Conservation (phyloP, 164 flowering plant genomes). For the Protea cynaroides region DNA sequence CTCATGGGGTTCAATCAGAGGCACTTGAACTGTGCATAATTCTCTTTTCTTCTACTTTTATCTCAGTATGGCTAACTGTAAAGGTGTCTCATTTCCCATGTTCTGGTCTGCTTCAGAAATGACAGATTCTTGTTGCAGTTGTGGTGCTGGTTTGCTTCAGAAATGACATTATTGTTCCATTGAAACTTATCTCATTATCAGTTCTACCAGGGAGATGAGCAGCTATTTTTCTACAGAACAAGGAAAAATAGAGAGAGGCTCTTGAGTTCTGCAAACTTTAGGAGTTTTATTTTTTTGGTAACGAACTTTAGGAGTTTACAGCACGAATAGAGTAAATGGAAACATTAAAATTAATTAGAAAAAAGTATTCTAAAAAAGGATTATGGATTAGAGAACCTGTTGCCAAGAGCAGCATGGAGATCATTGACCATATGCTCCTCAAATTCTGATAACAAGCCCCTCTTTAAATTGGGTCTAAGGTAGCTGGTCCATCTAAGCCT, state of each 20-base stretch:
- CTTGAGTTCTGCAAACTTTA: no score
- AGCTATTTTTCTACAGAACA: slow-evolving; percentile 53
- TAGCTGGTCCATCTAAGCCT: slow-evolving; percentile 74
- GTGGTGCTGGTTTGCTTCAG: no score
- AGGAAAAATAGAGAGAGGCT: neutral
- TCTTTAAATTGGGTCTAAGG: slow-evolving; percentile 64
- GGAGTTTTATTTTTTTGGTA: no score
- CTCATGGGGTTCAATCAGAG: slow-evolving; percentile 55
- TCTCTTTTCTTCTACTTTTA: slow-evolving; percentile 14
- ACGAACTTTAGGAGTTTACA: no score
- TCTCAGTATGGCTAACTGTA: slow-evolving; percentile 13
- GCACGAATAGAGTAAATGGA: neutral
- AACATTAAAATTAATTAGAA: neutral
- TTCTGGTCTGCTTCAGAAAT: slow-evolving; percentile 11
- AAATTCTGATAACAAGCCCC: slow-evolving; percentile 56
- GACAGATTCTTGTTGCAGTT: slow-evolving; percentile 3
- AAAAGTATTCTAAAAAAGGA: neutral
- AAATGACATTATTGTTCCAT: slow-evolving; percentile 19
- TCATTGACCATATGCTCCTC: slow-evolving; percentile 70
- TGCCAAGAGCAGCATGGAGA: slow-evolving; percentile 65
- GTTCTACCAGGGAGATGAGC: slow-evolving; percentile 78
- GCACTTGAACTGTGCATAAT: slow-evolving; percentile 68
- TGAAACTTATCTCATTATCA: slow-evolving; percentile 57
- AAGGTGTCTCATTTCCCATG: slow-evolving; percentile 15
- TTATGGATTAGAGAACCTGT: slow-evolving; percentile 34